These are phyloP conservation scores for Phytophthora tubulina DNA, from an alignment of 352 stramenopile species.

Conservation along the genomic window DNA sequence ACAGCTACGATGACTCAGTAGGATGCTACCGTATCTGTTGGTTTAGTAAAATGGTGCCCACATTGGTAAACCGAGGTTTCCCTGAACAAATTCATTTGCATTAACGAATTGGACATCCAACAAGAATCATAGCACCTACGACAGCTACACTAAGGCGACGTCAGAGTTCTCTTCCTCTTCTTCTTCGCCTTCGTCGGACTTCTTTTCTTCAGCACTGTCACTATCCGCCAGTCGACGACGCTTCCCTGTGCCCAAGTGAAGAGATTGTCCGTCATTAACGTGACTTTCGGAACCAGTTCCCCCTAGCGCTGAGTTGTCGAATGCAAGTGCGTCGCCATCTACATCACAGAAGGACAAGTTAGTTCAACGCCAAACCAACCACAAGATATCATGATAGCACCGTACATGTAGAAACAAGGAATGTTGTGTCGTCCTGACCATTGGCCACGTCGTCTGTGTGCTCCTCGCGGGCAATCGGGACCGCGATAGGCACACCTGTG, in stretches of 20 bases:
- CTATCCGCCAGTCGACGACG: constrained; percentile 31
- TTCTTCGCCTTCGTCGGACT: constrained; percentile 15
- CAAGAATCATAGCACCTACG: neutral
- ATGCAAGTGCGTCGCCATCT: constrained; percentile 49
- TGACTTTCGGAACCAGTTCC: constrained; percentile 28
- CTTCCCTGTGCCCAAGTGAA: constrained; percentile 29
- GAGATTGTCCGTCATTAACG: constrained; percentile 24
- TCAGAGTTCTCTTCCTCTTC: constrained; percentile 28
- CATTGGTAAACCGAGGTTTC: too few relatives aligned
- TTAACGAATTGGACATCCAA: neutral
- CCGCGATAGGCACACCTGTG: constrained; percentile 1
- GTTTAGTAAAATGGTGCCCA: neutral
- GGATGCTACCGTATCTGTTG: neutral
- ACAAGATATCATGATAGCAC: neutral
- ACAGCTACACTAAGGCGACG: constrained; percentile 36
- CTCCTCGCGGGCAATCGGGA: constrained; percentile 18
- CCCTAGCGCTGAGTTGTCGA: constrained; percentile 44
- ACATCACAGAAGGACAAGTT: constrained; percentile 16
- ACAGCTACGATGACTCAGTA: constrained; percentile 78
- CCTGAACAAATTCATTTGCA: neutral
- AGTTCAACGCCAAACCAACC: neutral
- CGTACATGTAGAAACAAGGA: constrained; percentile 49
- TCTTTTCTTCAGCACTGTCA: constrained; percentile 27
- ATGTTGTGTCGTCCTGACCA: constrained; percentile 39
- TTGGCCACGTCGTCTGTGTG: constrained; percentile 33